phyloP scores from a whole-genome alignment of 176 grass and related monocot species.

The Tuctoria greenei region DNA sequence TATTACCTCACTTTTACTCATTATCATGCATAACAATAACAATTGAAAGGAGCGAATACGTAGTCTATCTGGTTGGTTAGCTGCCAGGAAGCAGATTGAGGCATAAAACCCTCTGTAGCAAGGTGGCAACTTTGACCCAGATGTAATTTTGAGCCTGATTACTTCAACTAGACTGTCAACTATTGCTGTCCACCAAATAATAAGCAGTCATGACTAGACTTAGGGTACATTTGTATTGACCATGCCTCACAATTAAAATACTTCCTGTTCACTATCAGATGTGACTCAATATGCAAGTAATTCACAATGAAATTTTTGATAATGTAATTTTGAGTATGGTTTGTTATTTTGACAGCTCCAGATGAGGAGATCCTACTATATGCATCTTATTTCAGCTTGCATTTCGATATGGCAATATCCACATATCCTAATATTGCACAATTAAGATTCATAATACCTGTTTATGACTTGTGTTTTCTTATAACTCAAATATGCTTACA shows the following conservation, averaged over 20 bases:
- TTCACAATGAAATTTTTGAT: background rate
- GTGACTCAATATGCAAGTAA: background rate
- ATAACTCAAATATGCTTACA: background rate
- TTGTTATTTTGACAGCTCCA: background rate
- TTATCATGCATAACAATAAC: background rate
- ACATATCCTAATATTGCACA: background rate
- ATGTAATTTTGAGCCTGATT: too few species aligned
- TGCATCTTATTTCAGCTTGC: background rate
- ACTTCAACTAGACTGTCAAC: background rate
- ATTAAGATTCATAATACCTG: background rate
- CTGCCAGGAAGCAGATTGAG: background rate
- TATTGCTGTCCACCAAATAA: background rate
- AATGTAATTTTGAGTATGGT: background rate
- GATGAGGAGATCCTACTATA: background rate
- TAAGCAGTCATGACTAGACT: background rate
- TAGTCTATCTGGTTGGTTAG: background rate
- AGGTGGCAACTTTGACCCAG: background rate
- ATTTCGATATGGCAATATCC: background rate
- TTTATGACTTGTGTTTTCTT: background rate
- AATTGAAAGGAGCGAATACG: background rate
- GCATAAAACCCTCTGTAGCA: background rate
- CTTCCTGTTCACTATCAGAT: background rate
- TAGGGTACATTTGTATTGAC: background rate
- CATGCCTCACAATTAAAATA: background rate
- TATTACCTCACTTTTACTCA: background rate